Base-by-base conservation (phyloP, 116 monocot species). In the Posidonia oceanica region DNA sequence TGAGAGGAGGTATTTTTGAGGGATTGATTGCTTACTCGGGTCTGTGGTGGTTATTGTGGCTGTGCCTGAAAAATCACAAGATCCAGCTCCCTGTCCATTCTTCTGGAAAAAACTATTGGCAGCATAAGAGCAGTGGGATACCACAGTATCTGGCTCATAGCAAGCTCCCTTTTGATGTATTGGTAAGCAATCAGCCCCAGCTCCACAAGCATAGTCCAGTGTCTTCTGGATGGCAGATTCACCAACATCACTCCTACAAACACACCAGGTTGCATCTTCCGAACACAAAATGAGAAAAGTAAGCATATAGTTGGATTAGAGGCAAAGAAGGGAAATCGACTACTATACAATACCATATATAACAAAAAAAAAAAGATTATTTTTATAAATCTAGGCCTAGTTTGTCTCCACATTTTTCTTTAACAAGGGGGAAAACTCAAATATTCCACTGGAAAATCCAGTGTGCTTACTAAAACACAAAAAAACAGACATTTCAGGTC, bases 31-130 rank as follows among this genome's bases (percentile, higher is more conserved):
- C 8, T 63, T 79, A 85, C 94, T 94, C 41, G 94, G 94, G 52
- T 94, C 89, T 13, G 75, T 67, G 36, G 48, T 20, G 52, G 61
- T 51, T 36, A 76, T 44, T 0, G 54, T 58, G 22, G 89, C 89
- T 44, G 77, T 76, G 72, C 81, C 81, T 0, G 84, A 7, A 41
- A 94, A 94, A 65, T 84, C 80, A 64, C 94, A 94, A 66, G 85
- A 42, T 20, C 40, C 71, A 14, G 69, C 69, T 51, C 69, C 60
- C 69, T 83, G 87, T 14, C 72, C 81, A 14, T 84, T 83, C 70
- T 55, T 83, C 80, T 94, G 94, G 83, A 79, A 94, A 72, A 85
- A 94, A 81, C 94, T 94, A 65, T 91, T 91, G 60, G 70, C 87
- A 15, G 91, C 91, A 70, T 87, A 91, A 37, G 73, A 78, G 79